Conservation (phyloP, 495 filamentous ascomycete species). For the Penicillium canariense region DNA sequence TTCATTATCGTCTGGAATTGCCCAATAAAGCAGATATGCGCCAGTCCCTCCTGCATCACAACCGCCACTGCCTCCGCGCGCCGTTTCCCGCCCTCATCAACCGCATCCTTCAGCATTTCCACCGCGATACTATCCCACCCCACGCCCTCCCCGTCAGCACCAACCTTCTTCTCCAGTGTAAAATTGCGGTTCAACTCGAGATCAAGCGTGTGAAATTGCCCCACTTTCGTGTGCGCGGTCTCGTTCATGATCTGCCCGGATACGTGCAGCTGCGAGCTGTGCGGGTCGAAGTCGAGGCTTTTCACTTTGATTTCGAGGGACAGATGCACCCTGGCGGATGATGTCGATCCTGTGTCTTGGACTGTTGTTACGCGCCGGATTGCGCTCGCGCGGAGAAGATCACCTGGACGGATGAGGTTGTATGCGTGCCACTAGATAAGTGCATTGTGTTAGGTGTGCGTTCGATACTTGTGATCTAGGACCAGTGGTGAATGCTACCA, state of each 20-base stretch:
- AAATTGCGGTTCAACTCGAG: slow-evolving; percentile 86
- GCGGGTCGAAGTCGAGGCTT: slow-evolving; percentile 85
- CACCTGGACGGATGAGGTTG: slow-evolving; percentile 82
- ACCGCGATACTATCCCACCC: slow-evolving; percentile 92
- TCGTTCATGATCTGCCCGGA: slow-evolving; percentile 78
- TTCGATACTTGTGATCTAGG: background rate
- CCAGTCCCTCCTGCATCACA: slow-evolving; percentile 90
- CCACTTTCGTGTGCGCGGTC: slow-evolving; percentile 78
- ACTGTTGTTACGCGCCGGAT: slow-evolving; percentile 75
- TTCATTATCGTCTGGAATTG: slow-evolving; percentile 86
- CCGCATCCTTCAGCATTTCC: slow-evolving; percentile 73
- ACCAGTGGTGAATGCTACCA: slow-evolving; percentile 54
- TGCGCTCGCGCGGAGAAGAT: slow-evolving; percentile 78
- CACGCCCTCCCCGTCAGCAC: slow-evolving; percentile 46
- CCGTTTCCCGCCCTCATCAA: slow-evolving; percentile 66
- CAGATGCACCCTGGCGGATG: slow-evolving; percentile 70
- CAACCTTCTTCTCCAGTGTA: slow-evolving; percentile 66
- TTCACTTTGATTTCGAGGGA: slow-evolving; percentile 80
- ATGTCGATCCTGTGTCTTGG: slow-evolving; percentile 67
- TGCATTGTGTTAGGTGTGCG: slow-evolving; percentile 1
- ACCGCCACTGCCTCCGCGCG: slow-evolving; percentile 79
- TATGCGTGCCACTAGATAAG: slow-evolving; percentile 82
- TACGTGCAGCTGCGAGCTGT: slow-evolving; percentile 79
- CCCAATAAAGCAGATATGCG: slow-evolving; percentile 91
- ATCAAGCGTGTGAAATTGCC: slow-evolving; percentile 87